phyloP scores from a whole-genome alignment of 257 asterid genomes.

The Solanum medicagineum region DNA sequence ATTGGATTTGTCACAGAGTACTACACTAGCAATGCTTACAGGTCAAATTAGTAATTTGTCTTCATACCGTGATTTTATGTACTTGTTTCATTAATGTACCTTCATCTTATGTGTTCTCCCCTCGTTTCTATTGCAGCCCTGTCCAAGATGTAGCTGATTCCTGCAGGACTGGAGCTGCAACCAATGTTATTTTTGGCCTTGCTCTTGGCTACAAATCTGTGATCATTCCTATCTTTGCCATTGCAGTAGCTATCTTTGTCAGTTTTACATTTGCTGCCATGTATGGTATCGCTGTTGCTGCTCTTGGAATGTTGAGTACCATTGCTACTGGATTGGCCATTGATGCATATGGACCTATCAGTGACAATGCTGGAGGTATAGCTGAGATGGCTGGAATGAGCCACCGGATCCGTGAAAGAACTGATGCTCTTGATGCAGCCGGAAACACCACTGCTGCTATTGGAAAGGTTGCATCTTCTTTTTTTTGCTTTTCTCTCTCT shows the following conservation, averaged over 20 bases:
- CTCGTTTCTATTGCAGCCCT: slow-evolving; percentile 14
- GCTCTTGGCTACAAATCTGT: background rate
- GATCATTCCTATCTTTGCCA: background rate
- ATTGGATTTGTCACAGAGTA: background rate
- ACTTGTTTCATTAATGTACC: background rate
- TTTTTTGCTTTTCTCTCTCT: background rate
- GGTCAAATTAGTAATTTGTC: slow-evolving; percentile 23
- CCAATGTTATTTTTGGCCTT: background rate
- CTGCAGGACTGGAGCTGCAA: background rate
- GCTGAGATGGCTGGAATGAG: slow-evolving; percentile 84
- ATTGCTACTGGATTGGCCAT: slow-evolving; percentile 13
- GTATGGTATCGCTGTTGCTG: slow-evolving; percentile 42
- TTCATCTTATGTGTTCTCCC: background rate
- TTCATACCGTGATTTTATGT: background rate
- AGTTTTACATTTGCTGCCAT: slow-evolving; percentile 79
- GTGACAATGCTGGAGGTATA: slow-evolving; percentile 44
- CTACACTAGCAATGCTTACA: slow-evolving; percentile 23
- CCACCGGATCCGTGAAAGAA: slow-evolving; percentile 76
- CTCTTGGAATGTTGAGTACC: background rate
- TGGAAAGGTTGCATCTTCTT: slow-evolving; percentile 42
- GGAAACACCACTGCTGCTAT: slow-evolving; percentile 91
- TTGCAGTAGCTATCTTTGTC: slow-evolving; percentile 58
- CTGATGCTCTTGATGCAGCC: slow-evolving; percentile 95
- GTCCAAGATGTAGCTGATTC: slow-evolving; percentile 27
- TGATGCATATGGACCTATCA: slow-evolving; percentile 91